Evolutionary conservation across 176 grass and related monocot genomes (phyloP).

Genomic region (Elymus sibiricus): DNA sequence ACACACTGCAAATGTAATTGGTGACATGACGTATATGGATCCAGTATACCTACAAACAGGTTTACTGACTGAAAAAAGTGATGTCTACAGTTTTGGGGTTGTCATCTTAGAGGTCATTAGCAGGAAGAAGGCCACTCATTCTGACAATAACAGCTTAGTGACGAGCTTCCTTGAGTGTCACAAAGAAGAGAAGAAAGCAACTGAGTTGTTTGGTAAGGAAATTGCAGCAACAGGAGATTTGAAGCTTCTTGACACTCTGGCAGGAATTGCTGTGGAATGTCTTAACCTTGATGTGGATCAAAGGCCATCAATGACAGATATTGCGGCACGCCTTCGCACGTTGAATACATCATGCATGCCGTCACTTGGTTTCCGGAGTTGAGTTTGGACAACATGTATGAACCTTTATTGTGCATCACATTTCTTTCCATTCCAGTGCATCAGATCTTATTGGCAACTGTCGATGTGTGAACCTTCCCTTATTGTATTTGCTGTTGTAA

Average conservation of each 20-base stretch:
- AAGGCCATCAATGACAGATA: not conserved
- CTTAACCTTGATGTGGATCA: not conserved
- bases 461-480: not conserved
- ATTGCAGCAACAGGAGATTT: not conserved
- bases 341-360: not conserved
- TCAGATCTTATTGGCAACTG: not conserved
- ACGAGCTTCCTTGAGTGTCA: not conserved
- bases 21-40: not conserved
- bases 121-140: not conserved
- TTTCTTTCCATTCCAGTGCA: not conserved
- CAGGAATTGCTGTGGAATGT: not conserved
- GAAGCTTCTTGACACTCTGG: not conserved
- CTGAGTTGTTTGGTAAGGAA: not conserved
- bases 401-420: not conserved
- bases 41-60: not conserved
- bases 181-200: not conserved
- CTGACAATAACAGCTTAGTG: not conserved
- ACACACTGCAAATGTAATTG: not conserved
- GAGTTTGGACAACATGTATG: not conserved
- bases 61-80: not conserved
- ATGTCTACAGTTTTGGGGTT: conserved; percentile 11
- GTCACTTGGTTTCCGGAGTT: not conserved
- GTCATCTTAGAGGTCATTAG: not conserved
- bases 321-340: not conserved
- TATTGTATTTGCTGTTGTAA: not conserved